A percentile compares a stretch with the other conserved stretches of the same genome.
Conservation (phyloP, 2,329 filamentous ascomycete genomes). For the Ceratocystiopsis brevicomis region DNA sequence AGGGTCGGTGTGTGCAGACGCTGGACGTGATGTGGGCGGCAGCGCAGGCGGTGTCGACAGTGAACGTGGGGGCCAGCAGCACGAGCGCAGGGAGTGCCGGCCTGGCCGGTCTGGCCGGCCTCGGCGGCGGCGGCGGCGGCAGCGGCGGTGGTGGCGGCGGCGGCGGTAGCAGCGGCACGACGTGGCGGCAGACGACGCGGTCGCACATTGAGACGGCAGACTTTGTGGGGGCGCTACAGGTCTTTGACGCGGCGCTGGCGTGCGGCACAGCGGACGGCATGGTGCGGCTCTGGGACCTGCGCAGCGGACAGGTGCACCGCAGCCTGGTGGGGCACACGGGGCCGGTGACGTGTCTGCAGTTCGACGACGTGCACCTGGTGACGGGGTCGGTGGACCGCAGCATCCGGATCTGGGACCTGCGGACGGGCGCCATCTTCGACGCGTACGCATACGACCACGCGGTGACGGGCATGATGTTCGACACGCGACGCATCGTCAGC, state of each 20-base stretch:
- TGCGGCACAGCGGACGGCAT: constrained; percentile 95
- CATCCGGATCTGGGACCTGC: constrained; percentile 94
- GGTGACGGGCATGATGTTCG: constrained; percentile 95
- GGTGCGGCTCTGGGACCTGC: constrained; percentile 90
- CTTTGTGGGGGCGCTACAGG: constrained; percentile 86
- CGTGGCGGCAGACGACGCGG: constrained; percentile 59
- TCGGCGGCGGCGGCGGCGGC: no score
- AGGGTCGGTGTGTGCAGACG: constrained; percentile 93
- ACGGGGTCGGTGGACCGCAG: constrained; percentile 86
- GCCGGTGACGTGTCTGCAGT: constrained; percentile 83
- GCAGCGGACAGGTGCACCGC: constrained; percentile 90
- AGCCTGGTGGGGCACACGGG: constrained; percentile 92
- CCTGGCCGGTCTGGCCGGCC: no score
- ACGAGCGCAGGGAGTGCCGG: neutral
- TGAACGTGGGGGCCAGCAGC: constrained; percentile 19
- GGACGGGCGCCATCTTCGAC: constrained; percentile 86
- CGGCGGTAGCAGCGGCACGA: constrained; percentile 10
- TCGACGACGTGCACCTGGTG: constrained; percentile 87
- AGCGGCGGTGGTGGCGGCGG: constrained; percentile 12
- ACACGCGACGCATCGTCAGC: constrained; percentile 69
- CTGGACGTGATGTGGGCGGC: constrained; percentile 96
- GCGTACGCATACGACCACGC: constrained; percentile 89
- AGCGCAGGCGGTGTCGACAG: constrained; percentile 61
- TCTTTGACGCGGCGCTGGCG: constrained; percentile 86
- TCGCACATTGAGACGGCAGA: constrained; percentile 63